A percentile compares a stretch with the other conserved stretches of the same genome.
These are phyloP conservation scores for Melaleuca quinquenervia DNA, from an alignment of 345 rosid genomes.

Conservation along the genomic window DNA sequence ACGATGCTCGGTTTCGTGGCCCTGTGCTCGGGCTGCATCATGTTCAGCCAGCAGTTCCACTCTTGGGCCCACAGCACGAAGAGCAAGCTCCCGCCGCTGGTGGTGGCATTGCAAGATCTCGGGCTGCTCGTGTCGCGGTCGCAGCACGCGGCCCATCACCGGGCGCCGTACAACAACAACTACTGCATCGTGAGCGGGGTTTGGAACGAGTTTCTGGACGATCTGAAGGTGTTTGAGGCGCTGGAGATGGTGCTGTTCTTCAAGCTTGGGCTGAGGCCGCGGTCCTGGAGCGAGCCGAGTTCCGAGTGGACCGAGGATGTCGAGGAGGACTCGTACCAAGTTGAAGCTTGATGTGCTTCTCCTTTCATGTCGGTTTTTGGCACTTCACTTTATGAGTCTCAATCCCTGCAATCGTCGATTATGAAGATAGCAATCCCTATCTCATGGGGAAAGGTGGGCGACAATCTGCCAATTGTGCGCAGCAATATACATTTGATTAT, in stretches of 20 bases:
- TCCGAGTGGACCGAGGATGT: slow-evolving; percentile 56
- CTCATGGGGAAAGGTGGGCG: not conserved
- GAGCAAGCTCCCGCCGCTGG: slow-evolving; percentile 62
- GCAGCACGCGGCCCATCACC: slow-evolving; percentile 67
- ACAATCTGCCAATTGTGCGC: not conserved
- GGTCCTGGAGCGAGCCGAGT: slow-evolving; percentile 78
- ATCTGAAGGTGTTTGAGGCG: slow-evolving; percentile 49
- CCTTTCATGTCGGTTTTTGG: not conserved
- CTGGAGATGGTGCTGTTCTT: slow-evolving; percentile 66
- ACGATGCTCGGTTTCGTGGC: slow-evolving; percentile 43
- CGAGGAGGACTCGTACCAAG: not conserved
- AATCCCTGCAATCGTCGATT: not conserved
- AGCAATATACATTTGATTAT: not conserved
- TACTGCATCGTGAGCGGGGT: slow-evolving; percentile 86
- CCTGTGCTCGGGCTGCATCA: slow-evolving; percentile 52
- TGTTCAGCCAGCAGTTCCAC: slow-evolving; percentile 93
- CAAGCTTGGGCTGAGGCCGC: slow-evolving; percentile 45
- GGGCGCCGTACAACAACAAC: slow-evolving; percentile 71
- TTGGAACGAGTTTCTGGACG: slow-evolving; percentile 67
- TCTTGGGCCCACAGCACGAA: slow-evolving; percentile 94
- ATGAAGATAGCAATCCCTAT: not conserved
- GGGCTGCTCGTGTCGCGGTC: slow-evolving; percentile 61
- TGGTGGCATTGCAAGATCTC: slow-evolving; percentile 55
- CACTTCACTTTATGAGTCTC: not conserved
- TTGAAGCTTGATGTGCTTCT: not conserved